phyloP scores from a whole-genome alignment of 768 basidiomycete genomes.

The Phaeolepiota aurea region DNA sequence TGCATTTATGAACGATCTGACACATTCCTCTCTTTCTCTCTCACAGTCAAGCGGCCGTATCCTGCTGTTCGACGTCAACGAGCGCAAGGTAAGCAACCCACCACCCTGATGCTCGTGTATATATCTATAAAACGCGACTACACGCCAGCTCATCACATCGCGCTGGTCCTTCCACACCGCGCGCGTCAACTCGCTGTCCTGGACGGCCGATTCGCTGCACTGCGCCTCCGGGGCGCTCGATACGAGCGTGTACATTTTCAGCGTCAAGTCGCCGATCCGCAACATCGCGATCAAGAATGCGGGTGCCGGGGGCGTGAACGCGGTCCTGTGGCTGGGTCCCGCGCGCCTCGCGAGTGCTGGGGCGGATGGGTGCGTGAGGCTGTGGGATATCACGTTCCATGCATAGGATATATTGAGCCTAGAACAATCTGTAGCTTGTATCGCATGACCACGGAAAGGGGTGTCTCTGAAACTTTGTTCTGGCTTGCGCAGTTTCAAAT shows the following conservation, averaged over 20 bases:
- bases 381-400: slow-evolving; percentile 59
- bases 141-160: slow-evolving; percentile 49
- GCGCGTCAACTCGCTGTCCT: slow-evolving; percentile 70
- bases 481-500: background rate
- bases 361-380: slow-evolving; percentile 72
- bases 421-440: slow-evolving; percentile 1
- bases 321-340: slow-evolving; percentile 68
- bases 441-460: background rate
- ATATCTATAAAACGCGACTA: background rate
- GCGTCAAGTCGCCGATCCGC: slow-evolving; percentile 57
- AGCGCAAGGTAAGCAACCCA: slow-evolving; percentile 42
- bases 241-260: slow-evolving; percentile 87
- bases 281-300: slow-evolving; percentile 84
- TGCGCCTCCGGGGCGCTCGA: slow-evolving; percentile 89
- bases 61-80: slow-evolving; percentile 61
- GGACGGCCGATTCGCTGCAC: slow-evolving; percentile 67
- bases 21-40: background rate
- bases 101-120: background rate
- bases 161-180: slow-evolving; percentile 86
- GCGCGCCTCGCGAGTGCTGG: slow-evolving; percentile 63
- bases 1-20: too few species aligned
- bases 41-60: slow-evolving; percentile 74
- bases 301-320: slow-evolving; percentile 75
- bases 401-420: too few species aligned
- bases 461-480: background rate